Conservation (phyloP, 176 grass and related monocot species). For the Saccharum spontaneum region DNA sequence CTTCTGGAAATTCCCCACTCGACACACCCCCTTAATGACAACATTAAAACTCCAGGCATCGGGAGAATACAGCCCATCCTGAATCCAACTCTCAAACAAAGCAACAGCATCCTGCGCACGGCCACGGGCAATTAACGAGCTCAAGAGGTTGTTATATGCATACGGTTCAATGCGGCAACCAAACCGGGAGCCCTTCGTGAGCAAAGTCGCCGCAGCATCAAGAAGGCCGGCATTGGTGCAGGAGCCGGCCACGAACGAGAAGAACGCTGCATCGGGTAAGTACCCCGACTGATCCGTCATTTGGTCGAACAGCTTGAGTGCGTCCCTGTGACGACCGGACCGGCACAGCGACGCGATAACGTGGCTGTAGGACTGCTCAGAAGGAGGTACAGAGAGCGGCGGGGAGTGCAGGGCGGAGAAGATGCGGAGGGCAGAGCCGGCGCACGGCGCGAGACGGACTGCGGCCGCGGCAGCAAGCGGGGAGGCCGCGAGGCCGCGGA, state of each 20-base stretch:
- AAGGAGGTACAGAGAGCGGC: slow-evolving; percentile 40
- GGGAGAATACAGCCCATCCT: slow-evolving; percentile 37
- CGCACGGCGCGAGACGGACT: slow-evolving; percentile 33
- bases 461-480: slow-evolving; percentile 22
- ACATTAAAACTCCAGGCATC: slow-evolving; percentile 88
- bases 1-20: slow-evolving; percentile 56
- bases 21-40: slow-evolving; percentile 69
- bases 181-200: slow-evolving; percentile 36
- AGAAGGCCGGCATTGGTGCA: slow-evolving; percentile 42
- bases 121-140: slow-evolving; percentile 38
- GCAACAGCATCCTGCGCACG: slow-evolving; percentile 42
- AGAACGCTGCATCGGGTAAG: slow-evolving; percentile 47
- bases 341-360: slow-evolving; percentile 44
- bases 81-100: slow-evolving; percentile 59
- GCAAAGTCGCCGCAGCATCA: slow-evolving; percentile 43
- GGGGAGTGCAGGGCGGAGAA: slow-evolving; percentile 43
- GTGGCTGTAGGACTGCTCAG: slow-evolving; percentile 42
- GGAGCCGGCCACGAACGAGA: slow-evolving; percentile 60
- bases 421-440: slow-evolving; percentile 36
- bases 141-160: slow-evolving; percentile 79
- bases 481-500: slow-evolving; percentile 33
- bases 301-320: slow-evolving; percentile 81
- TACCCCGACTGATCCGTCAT: slow-evolving; percentile 49
- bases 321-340: slow-evolving; percentile 49
- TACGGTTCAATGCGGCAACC: slow-evolving; percentile 46